Conservation (phyloP, 495 filamentous ascomycete species). For the Cladorrhinum samala region DNA sequence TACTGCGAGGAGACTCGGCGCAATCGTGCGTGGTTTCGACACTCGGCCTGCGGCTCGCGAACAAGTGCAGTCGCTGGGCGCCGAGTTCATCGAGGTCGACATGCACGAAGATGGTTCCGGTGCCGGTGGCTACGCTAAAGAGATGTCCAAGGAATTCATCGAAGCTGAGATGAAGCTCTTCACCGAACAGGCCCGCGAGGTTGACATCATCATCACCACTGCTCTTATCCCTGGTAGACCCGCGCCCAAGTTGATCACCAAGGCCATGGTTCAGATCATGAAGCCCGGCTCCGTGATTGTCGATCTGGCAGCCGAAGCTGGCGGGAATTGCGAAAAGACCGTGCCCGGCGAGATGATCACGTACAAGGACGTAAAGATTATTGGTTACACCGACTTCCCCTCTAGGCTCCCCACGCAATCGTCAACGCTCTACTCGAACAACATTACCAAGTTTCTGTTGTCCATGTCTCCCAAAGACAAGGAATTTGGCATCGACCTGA, state of each 20-base stretch:
- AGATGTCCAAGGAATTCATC: constrained; percentile 85
- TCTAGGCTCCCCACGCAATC: constrained; percentile 75
- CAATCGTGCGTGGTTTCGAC: constrained; percentile 78
- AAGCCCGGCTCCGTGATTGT: constrained; percentile 76
- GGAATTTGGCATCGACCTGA: constrained; percentile 65
- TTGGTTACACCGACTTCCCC: constrained; percentile 78
- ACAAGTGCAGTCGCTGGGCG: constrained; percentile 77
- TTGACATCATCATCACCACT: constrained; percentile 84
- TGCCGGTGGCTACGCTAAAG: constrained; percentile 75
- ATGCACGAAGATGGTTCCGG: constrained; percentile 79
- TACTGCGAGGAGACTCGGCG: constrained; percentile 71
- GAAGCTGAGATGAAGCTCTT: constrained; percentile 85
- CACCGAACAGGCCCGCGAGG: constrained; percentile 69
- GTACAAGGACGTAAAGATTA: constrained; percentile 71
- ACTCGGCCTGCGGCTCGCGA: constrained; percentile 71
- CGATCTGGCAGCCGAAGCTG: constrained; percentile 73
- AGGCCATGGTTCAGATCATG: constrained; percentile 72
- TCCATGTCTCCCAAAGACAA: constrained; percentile 71
- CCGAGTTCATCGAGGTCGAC: constrained; percentile 78
- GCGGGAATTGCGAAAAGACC: constrained; percentile 75
- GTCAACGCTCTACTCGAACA: constrained; percentile 79
- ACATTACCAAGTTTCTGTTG: constrained; percentile 74
- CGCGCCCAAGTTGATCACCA: constrained; percentile 71
- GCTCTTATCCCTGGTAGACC: constrained; percentile 72
- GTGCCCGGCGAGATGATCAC: constrained; percentile 58